Evolutionary conservation across 345 rosid genomes (phyloP).

Genomic region (Cardamine resedifolia): DNA sequence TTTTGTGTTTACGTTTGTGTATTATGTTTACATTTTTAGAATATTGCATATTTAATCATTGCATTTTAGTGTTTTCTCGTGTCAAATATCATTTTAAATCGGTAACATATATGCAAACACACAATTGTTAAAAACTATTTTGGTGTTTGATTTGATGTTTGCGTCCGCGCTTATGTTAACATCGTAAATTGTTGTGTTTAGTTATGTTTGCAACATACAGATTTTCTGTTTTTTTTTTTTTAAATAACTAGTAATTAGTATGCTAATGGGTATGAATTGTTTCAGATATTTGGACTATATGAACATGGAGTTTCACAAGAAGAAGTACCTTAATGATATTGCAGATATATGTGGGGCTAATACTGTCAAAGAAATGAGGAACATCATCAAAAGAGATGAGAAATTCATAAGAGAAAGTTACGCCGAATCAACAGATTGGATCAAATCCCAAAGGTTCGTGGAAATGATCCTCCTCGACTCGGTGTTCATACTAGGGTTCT

Average conservation of each 20-base stretch:
- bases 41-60: neutral
- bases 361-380: neutral
- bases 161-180: neutral
- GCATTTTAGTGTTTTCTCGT: neutral
- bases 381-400: constrained; percentile 17
- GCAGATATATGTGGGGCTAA: neutral
- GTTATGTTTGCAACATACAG: neutral
- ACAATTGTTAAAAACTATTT: neutral
- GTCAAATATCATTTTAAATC: neutral
- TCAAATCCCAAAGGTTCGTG: constrained; percentile 5
- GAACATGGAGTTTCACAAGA: constrained; percentile 33
- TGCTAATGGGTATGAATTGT: neutral
- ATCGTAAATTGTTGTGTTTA: neutral
- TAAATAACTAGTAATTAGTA: neutral
- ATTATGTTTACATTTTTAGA: neutral
- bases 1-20: too few relatives aligned
- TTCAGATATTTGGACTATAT: constrained; percentile 32
- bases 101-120: too few relatives aligned
- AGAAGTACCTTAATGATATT: constrained; percentile 3
- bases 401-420: constrained; percentile 20
- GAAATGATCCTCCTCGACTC: constrained; percentile 28
- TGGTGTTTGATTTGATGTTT: neutral
- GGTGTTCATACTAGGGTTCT: constrained; percentile 30
- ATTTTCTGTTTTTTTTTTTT: neutral
- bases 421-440: constrained; percentile 34